A percentile compares a stretch with the other conserved stretches of the same genome.
These are phyloP conservation scores for Talaromyces thailandensis DNA, from an alignment of 495 filamentous ascomycete genomes.

Conservation along the genomic window DNA sequence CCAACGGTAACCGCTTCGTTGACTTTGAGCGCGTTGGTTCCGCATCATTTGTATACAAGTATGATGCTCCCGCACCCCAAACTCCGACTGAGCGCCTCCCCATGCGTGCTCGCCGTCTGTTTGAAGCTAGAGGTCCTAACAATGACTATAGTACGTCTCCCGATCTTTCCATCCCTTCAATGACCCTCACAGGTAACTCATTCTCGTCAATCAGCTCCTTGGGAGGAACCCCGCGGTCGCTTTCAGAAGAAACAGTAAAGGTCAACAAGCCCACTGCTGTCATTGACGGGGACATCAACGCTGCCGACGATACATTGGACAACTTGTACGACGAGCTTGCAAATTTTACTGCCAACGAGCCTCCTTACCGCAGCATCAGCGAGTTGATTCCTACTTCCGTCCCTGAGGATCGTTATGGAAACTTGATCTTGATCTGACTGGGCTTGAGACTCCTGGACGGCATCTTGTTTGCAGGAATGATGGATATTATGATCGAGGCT, in stretches of 20 bases:
- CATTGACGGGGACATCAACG: background rate
- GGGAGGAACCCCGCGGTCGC: constrained; percentile 3
- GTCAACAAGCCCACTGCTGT: background rate
- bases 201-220: constrained; percentile 1
- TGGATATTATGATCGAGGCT: background rate
- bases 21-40: background rate
- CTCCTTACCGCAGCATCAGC: constrained; percentile 3
- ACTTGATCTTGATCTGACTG: constrained; percentile 1
- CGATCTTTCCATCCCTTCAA: background rate
- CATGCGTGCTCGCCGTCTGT: constrained; percentile 1
- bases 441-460: background rate
- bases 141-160: constrained; percentile 6
- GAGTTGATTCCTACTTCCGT: constrained; percentile 3
- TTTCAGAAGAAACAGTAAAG: background rate
- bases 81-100: background rate
- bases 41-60: constrained; percentile 1
- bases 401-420: constrained; percentile 2
- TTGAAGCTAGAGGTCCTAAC: constrained; percentile 5
- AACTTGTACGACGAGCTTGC: background rate
- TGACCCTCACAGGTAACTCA: background rate
- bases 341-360: background rate
- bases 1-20: background rate
- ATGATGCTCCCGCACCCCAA: constrained; percentile 1
- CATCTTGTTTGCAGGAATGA: background rate
- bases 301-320: background rate